Conservation (phyloP, 83 land plant species). For the Thuja plicata region DNA sequence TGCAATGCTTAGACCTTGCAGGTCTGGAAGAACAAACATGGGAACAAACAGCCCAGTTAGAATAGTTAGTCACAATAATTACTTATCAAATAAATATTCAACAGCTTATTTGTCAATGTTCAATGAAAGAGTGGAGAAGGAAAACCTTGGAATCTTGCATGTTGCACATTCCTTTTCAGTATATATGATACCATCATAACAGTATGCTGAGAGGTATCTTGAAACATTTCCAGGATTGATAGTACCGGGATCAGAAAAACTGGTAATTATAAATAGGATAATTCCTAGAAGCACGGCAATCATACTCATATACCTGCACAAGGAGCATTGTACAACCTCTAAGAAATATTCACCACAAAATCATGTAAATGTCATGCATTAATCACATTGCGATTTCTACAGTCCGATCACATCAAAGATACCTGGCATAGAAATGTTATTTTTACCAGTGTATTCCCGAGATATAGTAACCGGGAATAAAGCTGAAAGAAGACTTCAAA, state of each 20-base stretch:
- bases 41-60: not conserved
- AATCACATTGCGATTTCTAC: not conserved
- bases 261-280: constrained; percentile 72
- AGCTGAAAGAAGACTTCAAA: constrained; percentile 60
- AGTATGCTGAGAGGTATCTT: constrained; percentile 67
- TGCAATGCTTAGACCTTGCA: constrained; percentile 97
- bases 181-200: constrained; percentile 83
- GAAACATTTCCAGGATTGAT: constrained; percentile 70
- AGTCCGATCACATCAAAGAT: not conserved
- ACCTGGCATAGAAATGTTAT: not conserved
- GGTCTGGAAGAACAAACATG: constrained; percentile 53
- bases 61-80: not conserved
- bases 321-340: constrained; percentile 1
- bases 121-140: not conserved
- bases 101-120: not conserved
- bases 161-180: constrained; percentile 82
- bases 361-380: not conserved
- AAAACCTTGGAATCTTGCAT: constrained; percentile 87
- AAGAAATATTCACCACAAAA: not conserved
- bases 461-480: constrained; percentile 81
- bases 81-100: not conserved
- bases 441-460: constrained; percentile 70
- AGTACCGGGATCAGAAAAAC: constrained; percentile 95
- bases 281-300: constrained; percentile 69
- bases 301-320: constrained; percentile 76